These are phyloP conservation scores for Leccinum subrobustum DNA, from an alignment of 1,284 basidiomycete genomes.

Conservation along the genomic window DNA sequence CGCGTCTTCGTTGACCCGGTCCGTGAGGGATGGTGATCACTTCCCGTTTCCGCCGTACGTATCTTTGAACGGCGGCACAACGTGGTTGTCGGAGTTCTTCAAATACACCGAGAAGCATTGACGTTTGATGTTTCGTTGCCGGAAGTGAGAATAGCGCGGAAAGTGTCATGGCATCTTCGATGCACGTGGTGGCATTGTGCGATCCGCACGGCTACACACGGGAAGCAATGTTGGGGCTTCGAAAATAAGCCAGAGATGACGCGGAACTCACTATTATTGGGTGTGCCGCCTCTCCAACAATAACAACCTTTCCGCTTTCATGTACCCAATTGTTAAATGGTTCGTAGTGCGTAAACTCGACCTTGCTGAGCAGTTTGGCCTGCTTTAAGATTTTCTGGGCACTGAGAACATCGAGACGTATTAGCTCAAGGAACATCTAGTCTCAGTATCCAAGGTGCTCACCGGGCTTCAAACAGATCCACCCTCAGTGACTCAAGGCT, in stretches of 20 bases:
- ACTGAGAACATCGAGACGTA: conserved; percentile 17
- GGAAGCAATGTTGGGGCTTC: background rate
- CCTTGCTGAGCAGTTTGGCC: conserved; percentile 36
- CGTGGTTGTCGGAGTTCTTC: conserved; percentile 49
- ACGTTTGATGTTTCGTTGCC: conserved; percentile 38
- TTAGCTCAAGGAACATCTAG: background rate
- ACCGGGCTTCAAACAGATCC: conserved; percentile 38
- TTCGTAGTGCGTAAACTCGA: conserved; percentile 36
- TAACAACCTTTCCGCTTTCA: conserved; percentile 43
- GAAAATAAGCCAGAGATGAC: background rate
- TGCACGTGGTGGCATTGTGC: conserved; percentile 37
- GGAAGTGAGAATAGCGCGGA: conserved; percentile 48
- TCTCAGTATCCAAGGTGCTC: background rate
- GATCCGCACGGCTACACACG: conserved; percentile 38
- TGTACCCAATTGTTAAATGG: conserved; percentile 47
- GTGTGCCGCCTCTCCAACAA: conserved; percentile 54
- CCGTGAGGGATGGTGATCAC: conserved; percentile 41
- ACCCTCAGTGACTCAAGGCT: conserved; percentile 20
- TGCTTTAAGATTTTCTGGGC: conserved; percentile 42
- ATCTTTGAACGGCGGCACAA: conserved; percentile 35
- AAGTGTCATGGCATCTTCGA: conserved; percentile 56
- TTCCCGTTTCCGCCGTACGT: conserved; percentile 42
- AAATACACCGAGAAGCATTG: conserved; percentile 46
- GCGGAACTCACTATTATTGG: conserved; percentile 40
- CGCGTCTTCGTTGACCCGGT: conserved; percentile 40